Conservation (phyloP, 2,329 filamentous ascomycete genomes). For the Botrytis pseudocinerea region DNA sequence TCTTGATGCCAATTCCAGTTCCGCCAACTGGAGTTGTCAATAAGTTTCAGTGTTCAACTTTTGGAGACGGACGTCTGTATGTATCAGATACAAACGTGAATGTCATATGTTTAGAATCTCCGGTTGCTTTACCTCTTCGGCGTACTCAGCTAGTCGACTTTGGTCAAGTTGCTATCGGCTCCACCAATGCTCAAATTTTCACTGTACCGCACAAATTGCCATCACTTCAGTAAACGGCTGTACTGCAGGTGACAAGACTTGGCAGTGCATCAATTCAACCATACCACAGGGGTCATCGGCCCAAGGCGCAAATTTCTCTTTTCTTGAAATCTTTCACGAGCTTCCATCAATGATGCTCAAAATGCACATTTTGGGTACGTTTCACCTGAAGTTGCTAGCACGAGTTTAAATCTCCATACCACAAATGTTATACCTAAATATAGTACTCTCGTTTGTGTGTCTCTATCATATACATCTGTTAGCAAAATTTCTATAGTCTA, state of each 20-base stretch:
- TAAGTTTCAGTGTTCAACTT: constrained; percentile 44
- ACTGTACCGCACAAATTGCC: constrained; percentile 42
- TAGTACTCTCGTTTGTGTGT: too few relatives aligned
- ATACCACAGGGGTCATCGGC: too few relatives aligned
- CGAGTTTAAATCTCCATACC: too few relatives aligned
- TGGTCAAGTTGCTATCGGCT: constrained; percentile 38
- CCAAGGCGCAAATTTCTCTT: too few relatives aligned
- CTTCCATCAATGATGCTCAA: too few relatives aligned
- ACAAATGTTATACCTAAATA: too few relatives aligned
- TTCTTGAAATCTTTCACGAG: too few relatives aligned
- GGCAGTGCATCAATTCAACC: too few relatives aligned
- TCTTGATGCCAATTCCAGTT: constrained; percentile 40
- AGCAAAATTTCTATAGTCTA: constrained; percentile 29
- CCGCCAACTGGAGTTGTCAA: constrained; percentile 42
- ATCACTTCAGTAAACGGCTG: constrained; percentile 37
- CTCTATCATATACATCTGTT: too few relatives aligned
- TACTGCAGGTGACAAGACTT: too few relatives aligned
- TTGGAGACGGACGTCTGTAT: constrained; percentile 43
- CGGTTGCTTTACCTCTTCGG: constrained; percentile 43
- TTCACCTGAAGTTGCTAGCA: too few relatives aligned
- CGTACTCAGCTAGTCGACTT: constrained; percentile 44
- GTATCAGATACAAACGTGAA: constrained; percentile 34
- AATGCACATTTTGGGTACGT: too few relatives aligned
- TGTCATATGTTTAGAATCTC: constrained; percentile 39
- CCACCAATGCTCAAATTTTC: constrained; percentile 34